Conservation (phyloP, 2,329 filamentous ascomycete genomes). For the Ophiocordyceps australis region DNA sequence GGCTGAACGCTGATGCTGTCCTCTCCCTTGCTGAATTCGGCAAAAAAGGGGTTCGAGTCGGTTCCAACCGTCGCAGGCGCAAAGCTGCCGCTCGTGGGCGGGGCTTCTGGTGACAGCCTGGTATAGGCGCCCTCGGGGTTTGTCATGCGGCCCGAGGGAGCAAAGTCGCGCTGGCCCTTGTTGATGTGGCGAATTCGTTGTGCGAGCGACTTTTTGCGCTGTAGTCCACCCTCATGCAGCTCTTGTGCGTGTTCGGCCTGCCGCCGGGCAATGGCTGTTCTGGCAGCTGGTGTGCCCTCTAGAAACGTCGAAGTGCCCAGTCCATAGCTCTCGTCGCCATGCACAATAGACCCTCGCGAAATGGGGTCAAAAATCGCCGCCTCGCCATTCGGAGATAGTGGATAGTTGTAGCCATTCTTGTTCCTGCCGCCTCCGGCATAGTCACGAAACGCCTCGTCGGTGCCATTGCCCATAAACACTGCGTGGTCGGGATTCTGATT, state of each 20-base stretch:
- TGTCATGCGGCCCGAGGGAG: conserved; percentile 37
- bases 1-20: conserved; percentile 29
- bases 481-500: conserved; percentile 70
- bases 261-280: conserved; percentile 57
- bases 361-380: conserved; percentile 49
- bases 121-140: conserved; percentile 32
- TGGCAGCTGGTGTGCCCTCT: conserved; percentile 78
- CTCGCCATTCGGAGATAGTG: conserved; percentile 14
- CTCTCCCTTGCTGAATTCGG: conserved; percentile 48
- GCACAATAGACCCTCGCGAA: conserved; percentile 50
- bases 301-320: conserved; percentile 90
- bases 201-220: conserved; percentile 86
- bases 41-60: conserved; percentile 60
- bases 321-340: conserved; percentile 69
- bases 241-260: conserved; percentile 50
- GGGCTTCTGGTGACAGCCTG: conserved; percentile 20
- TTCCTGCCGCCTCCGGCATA: conserved; percentile 31
- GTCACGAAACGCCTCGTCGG: conserved; percentile 75
- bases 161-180: conserved; percentile 43
- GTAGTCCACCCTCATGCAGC: conserved; percentile 40
- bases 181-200: conserved; percentile 80
- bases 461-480: conserved; percentile 64
- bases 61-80: conserved; percentile 11
- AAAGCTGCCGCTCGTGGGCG: conserved; percentile 14
- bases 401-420: conserved; percentile 9